Conservation (phyloP, 2,329 filamentous ascomycete species). For the Hymenoscyphus infarciens region DNA sequence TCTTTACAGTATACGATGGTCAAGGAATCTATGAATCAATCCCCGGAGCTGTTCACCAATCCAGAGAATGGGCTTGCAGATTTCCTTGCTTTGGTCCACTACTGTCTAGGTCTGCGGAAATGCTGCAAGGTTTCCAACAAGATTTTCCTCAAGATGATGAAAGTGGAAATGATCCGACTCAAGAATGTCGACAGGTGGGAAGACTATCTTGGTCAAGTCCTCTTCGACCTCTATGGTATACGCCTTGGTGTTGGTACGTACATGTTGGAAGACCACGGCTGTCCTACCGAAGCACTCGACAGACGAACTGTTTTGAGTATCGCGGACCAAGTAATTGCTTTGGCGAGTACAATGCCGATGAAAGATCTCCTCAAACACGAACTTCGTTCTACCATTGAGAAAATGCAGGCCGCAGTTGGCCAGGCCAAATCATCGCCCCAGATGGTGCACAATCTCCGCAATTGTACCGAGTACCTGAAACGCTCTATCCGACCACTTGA, state of each 20-base stretch:
- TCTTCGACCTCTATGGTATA: conserved; percentile 78
- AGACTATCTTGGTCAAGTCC: conserved; percentile 78
- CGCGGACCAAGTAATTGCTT: conserved; percentile 76
- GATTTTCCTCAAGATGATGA: conserved; percentile 84
- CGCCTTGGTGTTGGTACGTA: conserved; percentile 67
- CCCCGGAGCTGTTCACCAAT: conserved; percentile 58
- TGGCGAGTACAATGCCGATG: conserved; percentile 80
- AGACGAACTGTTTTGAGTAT: conserved; percentile 75
- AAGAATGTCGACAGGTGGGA: conserved; percentile 78
- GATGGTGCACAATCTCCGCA: conserved; percentile 81
- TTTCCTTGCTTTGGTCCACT: conserved; percentile 77
- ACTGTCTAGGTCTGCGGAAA: conserved; percentile 76
- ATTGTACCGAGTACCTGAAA: conserved; percentile 77
- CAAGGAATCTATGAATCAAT: conserved; percentile 69
- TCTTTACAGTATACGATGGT: conserved; percentile 79
- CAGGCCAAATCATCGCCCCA: conserved; percentile 73
- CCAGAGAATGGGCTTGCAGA: conserved; percentile 72
- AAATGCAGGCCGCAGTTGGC: conserved; percentile 84
- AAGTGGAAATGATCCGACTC: conserved; percentile 75
- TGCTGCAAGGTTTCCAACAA: conserved; percentile 84
- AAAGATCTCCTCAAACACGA: conserved; percentile 91
- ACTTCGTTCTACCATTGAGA: conserved; percentile 84
- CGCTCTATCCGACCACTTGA: conserved; percentile 78
- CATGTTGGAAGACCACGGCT: conserved; percentile 74
- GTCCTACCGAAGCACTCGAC: conserved; percentile 72